Percentiles rank a stretch among this genome's conserved stretches.
phyloP scores from a whole-genome alignment of 2,329 filamentous ascomycete species.

The Penicillium janthinellum region DNA sequence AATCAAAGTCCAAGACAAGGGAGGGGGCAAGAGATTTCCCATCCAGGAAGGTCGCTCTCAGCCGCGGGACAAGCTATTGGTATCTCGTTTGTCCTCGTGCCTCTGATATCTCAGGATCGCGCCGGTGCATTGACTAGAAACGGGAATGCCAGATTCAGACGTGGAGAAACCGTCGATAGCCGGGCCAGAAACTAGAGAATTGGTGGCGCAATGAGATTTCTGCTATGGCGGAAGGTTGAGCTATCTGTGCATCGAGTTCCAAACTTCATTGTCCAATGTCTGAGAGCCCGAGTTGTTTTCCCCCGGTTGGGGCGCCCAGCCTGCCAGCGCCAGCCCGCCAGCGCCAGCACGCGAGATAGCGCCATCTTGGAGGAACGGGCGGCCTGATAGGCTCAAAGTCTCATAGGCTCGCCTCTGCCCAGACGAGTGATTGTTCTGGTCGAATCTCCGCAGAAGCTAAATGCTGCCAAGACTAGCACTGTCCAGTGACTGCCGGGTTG shows the following conservation, averaged over 20 bases:
- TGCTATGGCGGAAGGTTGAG: not conserved
- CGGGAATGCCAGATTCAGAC: not conserved
- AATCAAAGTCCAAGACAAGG: not conserved
- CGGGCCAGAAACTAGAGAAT: too few relatives aligned
- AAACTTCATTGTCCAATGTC: not conserved
- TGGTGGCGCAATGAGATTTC: not conserved
- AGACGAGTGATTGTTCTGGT: not conserved
- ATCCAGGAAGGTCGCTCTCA: constrained; percentile 8
- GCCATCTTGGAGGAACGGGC: not conserved
- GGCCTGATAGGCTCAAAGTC: not conserved
- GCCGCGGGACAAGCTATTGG: not conserved
- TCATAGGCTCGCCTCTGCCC: not conserved
- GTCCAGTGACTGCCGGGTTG: not conserved
- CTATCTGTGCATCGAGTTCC: not conserved
- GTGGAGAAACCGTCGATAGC: constrained; percentile 13
- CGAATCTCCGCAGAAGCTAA: constrained; percentile 5
- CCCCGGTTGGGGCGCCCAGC: constrained; percentile 3
- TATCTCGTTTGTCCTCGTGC: not conserved
- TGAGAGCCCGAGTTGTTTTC: not conserved
- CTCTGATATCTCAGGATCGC: constrained; percentile 1
- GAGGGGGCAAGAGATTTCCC: not conserved
- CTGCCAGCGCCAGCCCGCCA: not conserved
- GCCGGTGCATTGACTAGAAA: constrained; percentile 6
- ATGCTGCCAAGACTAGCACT: not conserved
- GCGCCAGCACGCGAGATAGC: constrained; percentile 12